Conservation (phyloP, 257 asterid species). For the Agastache rugosa region DNA sequence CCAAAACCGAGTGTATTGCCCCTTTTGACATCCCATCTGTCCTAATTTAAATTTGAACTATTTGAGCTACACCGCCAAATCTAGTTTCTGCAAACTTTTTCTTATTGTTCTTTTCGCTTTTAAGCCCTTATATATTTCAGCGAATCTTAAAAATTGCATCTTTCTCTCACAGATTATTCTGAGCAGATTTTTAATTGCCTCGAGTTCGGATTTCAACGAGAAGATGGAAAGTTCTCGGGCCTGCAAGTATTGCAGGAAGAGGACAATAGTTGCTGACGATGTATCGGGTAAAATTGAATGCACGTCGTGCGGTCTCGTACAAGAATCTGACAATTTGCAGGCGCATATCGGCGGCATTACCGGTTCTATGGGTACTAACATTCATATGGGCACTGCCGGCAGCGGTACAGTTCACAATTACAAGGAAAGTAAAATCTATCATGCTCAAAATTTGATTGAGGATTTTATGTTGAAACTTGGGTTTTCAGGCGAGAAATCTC, state of each 20-base stretch:
- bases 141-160: too few species aligned
- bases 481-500: slow-evolving; percentile 47
- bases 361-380: slow-evolving; percentile 56
- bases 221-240: slow-evolving; percentile 50
- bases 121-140: too few species aligned
- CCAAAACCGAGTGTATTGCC: too few species aligned
- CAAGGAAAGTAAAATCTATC: slow-evolving; percentile 56
- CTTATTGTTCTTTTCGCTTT: too few species aligned
- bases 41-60: too few species aligned
- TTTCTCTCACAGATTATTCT: background rate
- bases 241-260: slow-evolving; percentile 58
- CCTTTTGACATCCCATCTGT: too few species aligned
- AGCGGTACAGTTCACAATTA: slow-evolving; percentile 48
- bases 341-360: slow-evolving; percentile 57
- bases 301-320: slow-evolving; percentile 64
- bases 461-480: slow-evolving; percentile 54
- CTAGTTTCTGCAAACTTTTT: too few species aligned
- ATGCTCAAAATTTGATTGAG: slow-evolving; percentile 59
- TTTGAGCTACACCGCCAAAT: too few species aligned
- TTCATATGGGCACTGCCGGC: slow-evolving; percentile 67
- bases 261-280: slow-evolving; percentile 40
- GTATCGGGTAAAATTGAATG: slow-evolving; percentile 55
- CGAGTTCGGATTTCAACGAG: background rate
- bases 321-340: slow-evolving; percentile 61
- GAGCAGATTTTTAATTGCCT: background rate